A percentile compares a stretch with the other conserved stretches of the same genome.
Conservation (phyloP, 257 asterid genomes). For the Gynochthodes officinalis region DNA sequence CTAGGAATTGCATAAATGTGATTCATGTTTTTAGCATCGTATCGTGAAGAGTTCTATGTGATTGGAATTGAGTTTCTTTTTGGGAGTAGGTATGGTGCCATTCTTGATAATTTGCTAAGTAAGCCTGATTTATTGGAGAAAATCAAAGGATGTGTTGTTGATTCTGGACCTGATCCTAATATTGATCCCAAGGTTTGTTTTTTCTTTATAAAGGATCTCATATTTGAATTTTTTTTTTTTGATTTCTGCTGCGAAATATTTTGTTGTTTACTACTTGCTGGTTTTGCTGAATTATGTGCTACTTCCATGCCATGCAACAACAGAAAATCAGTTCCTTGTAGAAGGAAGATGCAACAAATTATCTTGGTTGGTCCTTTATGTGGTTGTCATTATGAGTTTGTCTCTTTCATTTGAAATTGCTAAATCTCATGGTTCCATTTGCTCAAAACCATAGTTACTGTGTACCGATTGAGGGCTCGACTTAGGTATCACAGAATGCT, state of each 20-base stretch:
- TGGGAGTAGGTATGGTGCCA: conserved; percentile 66
- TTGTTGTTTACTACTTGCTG: not conserved
- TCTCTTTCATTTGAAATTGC: not conserved
- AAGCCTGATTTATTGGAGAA: conserved; percentile 54
- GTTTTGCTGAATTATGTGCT: not conserved
- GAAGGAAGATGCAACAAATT: not conserved
- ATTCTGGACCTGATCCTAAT: conserved; percentile 89
- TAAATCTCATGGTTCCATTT: not conserved
- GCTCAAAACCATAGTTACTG: not conserved
- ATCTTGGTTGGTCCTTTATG: not conserved
- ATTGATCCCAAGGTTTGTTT: conserved; percentile 74
- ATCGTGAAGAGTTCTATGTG: not conserved
- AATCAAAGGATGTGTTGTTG: conserved; percentile 82
- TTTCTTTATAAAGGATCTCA: not conserved
- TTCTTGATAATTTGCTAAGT: conserved; percentile 56
- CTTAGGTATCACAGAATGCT: not conserved
- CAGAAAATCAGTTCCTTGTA: not conserved
- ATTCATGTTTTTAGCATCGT: not conserved
- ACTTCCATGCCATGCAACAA: not conserved
- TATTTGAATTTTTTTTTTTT: conserved; percentile 4
- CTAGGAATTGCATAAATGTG: not conserved
- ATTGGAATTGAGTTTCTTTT: not conserved
- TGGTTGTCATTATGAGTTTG: not conserved
- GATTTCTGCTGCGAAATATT: not conserved
- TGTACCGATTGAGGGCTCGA: not conserved